Base-by-base conservation (phyloP, 768 basidiomycete species). In the Serendipita sp. region DNA sequence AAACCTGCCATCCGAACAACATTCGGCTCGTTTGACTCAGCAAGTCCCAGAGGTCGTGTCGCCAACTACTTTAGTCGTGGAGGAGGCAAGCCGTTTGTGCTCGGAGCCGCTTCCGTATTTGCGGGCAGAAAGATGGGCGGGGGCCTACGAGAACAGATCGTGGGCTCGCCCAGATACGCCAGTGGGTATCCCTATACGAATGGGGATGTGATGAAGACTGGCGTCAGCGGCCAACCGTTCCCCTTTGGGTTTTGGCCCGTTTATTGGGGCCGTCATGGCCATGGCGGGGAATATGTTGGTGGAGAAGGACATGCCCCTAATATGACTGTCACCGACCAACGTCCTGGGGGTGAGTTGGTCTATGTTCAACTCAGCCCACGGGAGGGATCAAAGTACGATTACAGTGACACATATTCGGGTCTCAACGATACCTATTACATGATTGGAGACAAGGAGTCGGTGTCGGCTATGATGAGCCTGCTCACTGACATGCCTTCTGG, bases 81-180 rank as follows among this genome's bases (percentile, higher is more conserved):
- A 1, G 74, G 73, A 0, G 72, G 75, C 26, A 64, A 24, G 2
- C 9, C 63, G 0, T 61, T 67, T 1, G 70, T 72, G 0, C 81
- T 83, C 41, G 73, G 80, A 1, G 51, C 70, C 11, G 79, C 80
- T 2, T 74, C 77, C 56, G 48, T 70, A 0, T 73, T 73, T 62
- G 65, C 72, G 20, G 73, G 73, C 1, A 74, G 84, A 3, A 66
- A 65, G 0, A 72, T 72, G 3, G 84, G 84, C 20, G 83, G 83
- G 0, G 82, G 75, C 13, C 77, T 72, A 0, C 72, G 83, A 30
- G 51, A 45, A 45, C 70, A 79, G 51, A 68, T 81, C 0, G 79
- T 66, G 60, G 81, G 81, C 2, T 72, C 71, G 4, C 84, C 82
- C 31, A 64, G 68, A 2, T 85, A 83, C 64, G 84, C 83, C 3